Evolutionary conservation across 768 basidiomycete species (phyloP).

Genomic region (Xerocomellus intermedius): DNA sequence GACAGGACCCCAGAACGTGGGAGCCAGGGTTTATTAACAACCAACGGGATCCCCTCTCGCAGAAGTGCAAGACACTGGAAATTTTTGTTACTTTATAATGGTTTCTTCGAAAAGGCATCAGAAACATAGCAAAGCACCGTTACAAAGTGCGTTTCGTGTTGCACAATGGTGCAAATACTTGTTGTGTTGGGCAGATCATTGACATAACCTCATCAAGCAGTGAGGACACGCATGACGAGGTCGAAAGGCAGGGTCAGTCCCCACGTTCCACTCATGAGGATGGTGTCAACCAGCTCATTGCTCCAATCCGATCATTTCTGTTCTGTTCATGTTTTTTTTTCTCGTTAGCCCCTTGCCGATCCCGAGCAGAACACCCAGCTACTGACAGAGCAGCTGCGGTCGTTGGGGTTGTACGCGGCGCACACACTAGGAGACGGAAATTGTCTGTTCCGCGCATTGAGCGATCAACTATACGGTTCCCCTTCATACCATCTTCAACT

Average conservation of each 20-base stretch:
- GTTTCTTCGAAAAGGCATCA: conserved; percentile 41
- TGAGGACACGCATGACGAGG: conserved; percentile 57
- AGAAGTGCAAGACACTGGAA: conserved; percentile 24
- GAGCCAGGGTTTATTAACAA: conserved; percentile 33
- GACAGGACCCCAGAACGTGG: conserved; percentile 35
- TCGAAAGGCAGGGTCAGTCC: conserved; percentile 55
- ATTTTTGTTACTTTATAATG: conserved; percentile 38
- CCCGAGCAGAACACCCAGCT: conserved; percentile 62
- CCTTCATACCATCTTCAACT: conserved; percentile 66
- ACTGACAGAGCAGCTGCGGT: conserved; percentile 70
- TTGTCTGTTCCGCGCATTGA: conserved; percentile 88
- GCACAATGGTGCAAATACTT: conserved; percentile 24
- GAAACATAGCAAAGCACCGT: conserved; percentile 35
- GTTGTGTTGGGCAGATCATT: conserved; percentile 27
- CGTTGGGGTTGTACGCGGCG: conserved; percentile 83
- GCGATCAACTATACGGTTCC: conserved; percentile 83
- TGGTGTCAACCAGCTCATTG: conserved; percentile 16
- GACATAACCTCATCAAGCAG: conserved; percentile 35
- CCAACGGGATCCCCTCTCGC: conserved; percentile 35
- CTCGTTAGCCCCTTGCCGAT: conserved; percentile 46
- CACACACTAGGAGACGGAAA: conserved; percentile 88
- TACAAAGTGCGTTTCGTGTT: conserved; percentile 40
- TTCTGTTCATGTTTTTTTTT: not conserved
- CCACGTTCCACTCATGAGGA: conserved; percentile 25
- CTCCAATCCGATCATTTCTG: conserved; percentile 13